These are phyloP conservation scores for Carex myosuroides DNA, from an alignment of 176 grass and related monocot genomes.

Conservation along the genomic window DNA sequence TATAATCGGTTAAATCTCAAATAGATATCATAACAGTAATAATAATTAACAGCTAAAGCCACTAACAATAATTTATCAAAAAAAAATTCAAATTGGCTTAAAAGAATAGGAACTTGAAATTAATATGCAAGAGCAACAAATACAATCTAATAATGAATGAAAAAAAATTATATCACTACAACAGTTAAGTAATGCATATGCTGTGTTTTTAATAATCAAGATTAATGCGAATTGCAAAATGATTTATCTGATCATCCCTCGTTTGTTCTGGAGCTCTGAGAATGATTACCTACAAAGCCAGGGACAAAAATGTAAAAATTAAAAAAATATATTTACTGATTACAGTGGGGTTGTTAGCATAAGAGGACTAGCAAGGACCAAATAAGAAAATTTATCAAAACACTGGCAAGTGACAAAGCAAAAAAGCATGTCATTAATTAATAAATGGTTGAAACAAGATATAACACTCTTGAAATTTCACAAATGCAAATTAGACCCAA, in stretches of 20 bases:
- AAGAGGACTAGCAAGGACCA: neutral
- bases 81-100: neutral
- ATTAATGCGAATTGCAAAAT: slow-evolving; percentile 48
- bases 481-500: neutral
- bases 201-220: slow-evolving; percentile 31
- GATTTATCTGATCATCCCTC: slow-evolving; percentile 28
- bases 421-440: neutral
- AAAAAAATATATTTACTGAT: neutral
- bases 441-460: neutral
- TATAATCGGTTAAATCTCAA: too few relatives aligned
- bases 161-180: neutral
- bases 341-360: neutral
- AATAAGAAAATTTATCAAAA: neutral
- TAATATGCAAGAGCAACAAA: neutral
- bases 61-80: neutral
- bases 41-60: too few relatives aligned
- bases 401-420: neutral
- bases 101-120: neutral
- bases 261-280: slow-evolving; percentile 32
- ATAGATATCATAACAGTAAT: too few relatives aligned
- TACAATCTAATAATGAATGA: neutral
- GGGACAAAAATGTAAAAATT: neutral
- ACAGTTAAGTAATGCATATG: neutral
- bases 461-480: neutral
- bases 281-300: slow-evolving; percentile 42